Evolutionary conservation across 2,329 filamentous ascomycete genomes (phyloP).

Genomic region (Madurella fahalii): DNA sequence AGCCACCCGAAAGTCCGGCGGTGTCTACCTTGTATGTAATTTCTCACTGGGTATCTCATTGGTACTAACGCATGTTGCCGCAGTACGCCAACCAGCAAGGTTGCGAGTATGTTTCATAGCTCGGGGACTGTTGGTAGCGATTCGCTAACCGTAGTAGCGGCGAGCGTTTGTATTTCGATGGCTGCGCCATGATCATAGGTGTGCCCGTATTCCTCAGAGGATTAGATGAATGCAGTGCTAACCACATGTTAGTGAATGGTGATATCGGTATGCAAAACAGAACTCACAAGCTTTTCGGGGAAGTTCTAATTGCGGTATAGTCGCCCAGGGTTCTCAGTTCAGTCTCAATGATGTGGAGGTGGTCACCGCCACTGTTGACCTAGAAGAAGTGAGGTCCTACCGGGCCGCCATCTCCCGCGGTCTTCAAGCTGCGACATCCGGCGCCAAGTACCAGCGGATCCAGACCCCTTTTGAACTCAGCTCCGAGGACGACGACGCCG

Average conservation of each 20-base stretch:
- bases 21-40: slow-evolving; percentile 34
- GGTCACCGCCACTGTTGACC: slow-evolving; percentile 60
- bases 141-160: slow-evolving; percentile 46
- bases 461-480: slow-evolving; percentile 35
- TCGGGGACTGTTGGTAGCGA: too few species aligned
- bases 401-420: slow-evolving; percentile 54
- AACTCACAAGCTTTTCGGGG: not conserved
- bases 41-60: not conserved
- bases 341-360: slow-evolving; percentile 63
- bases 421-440: slow-evolving; percentile 50
- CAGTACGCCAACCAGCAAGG: slow-evolving; percentile 57
- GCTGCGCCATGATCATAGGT: slow-evolving; percentile 57
- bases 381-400: slow-evolving; percentile 66
- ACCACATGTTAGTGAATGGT: slow-evolving; percentile 43
- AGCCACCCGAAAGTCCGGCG: slow-evolving; percentile 49
- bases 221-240: not conserved
- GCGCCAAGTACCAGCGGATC: slow-evolving; percentile 42
- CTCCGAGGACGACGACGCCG: slow-evolving; percentile 32
- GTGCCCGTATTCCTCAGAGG: not conserved
- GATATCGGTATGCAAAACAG: slow-evolving; percentile 18
- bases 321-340: slow-evolving; percentile 65
- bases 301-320: slow-evolving; percentile 51
- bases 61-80: not conserved
- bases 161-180: slow-evolving; percentile 60
- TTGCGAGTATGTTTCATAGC: slow-evolving; percentile 39